Evolutionary conservation across 495 filamentous ascomycete genomes (phyloP).

Genomic region (Trichoderma reesei): DNA sequence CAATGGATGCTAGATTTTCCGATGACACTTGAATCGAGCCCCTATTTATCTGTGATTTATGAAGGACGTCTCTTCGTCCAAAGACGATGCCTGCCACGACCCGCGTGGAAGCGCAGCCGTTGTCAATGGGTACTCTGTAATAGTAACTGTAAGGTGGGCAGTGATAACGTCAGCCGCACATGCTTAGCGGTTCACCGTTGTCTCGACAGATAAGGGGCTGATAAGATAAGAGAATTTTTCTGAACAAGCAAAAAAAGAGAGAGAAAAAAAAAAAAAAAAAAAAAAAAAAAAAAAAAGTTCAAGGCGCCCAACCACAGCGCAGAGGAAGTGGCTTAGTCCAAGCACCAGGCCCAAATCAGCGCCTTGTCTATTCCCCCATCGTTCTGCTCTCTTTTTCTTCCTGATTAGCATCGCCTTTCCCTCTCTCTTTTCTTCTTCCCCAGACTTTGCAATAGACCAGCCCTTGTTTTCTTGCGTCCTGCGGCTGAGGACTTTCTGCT

Average conservation of each 20-base stretch:
- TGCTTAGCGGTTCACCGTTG: background rate
- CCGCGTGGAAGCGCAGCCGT: background rate
- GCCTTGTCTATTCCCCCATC: background rate
- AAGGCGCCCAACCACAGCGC: background rate
- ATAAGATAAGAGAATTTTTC: constrained; percentile 8
- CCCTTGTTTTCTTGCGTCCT: background rate
- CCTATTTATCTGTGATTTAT: too few species aligned
- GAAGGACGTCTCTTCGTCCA: background rate
- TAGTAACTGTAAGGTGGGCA: too few species aligned
- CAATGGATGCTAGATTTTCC: too few species aligned
- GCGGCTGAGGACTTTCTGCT: background rate
- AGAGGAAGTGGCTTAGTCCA: background rate
- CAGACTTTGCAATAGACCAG: background rate
- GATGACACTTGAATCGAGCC: too few species aligned
- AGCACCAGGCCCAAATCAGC: background rate
- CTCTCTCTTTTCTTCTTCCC: background rate
- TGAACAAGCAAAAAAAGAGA: background rate
- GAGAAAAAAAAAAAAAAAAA: background rate
- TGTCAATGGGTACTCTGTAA: too few species aligned
- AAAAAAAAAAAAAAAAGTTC: background rate
- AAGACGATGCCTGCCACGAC: background rate
- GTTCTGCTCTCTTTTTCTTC: background rate
- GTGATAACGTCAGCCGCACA: constrained; percentile 7
- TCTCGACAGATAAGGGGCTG: background rate
- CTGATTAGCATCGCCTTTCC: background rate